Base-by-base conservation (phyloP, 23 red algal genomes). In the Gracilaria vermiculophylla region DNA sequence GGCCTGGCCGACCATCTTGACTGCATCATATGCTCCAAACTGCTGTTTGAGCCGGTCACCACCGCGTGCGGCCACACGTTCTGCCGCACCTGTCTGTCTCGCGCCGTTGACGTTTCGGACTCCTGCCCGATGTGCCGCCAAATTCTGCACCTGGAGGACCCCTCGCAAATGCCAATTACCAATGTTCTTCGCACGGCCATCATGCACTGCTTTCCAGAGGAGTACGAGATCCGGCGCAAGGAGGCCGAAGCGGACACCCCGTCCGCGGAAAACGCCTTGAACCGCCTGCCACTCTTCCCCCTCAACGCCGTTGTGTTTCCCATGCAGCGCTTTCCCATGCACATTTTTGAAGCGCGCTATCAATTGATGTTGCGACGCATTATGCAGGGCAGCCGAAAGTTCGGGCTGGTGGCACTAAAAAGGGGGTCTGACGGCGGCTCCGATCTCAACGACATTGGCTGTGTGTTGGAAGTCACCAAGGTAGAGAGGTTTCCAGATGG, bases 331-430 rank as follows among this genome's bases (percentile, higher is more conserved):
- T 91, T 86, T 78, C 94, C 79, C 11, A 76, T 96, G 86, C 79
- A 92, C 39, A 83, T 96, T 61, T 96, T 96, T 78, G 94, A 96
- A 75, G 78, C 94, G 5, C 87, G 94, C 13, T 96, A 96, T 47
- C 87, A 80, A 10, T 37, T 96, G 6, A 96, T 96, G 94, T 43
- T 96, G 23, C 86, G 87, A 23, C 77, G 87, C 20, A 90, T 91
- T 31, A 86, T 96, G 94, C 69, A 69, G 9, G 79, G 87, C 31
- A 88, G 75, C 39, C 85, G 94, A 12, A 85, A 87, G 60, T 92
- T 96, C 54, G 94, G 94, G n/a, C 73, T 96, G 39, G 56, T 96
- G 48, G 72, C 69, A 17, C 44, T 88, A 7, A 88, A 88, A 44
- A 69, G 72, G 16, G 53, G 48, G 31, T 36, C 45, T 31, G 69